Base-by-base conservation (phyloP, 108 stramenopile species). In the Cylindrotheca fusiformis region DNA sequence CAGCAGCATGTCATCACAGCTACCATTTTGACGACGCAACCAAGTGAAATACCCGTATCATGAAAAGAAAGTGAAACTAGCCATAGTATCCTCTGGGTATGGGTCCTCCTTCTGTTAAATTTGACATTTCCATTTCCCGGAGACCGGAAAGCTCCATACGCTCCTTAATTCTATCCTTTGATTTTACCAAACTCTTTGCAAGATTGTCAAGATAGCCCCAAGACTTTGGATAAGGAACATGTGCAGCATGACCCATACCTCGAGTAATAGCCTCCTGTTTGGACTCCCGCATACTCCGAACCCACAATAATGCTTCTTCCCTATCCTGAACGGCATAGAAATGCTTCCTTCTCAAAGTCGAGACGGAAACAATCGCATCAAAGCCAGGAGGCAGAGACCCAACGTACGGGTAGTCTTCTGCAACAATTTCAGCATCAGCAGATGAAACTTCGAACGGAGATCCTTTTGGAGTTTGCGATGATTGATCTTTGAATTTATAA, bases 241-340 rank as follows among this genome's bases (percentile, higher is more conserved):
- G 51, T 30, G 48, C 30, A 21, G 86, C 83, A 70, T 93, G 92
- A 8, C 92, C 92, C 92, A 93, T 86, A 19, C 61, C 63, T 33
- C 86, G 52, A 12, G 77, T 86, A 27, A 86, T 86, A 17, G 59
- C 54, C 62, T 83, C 88, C 58, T 88, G 88, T 51, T 74, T 56
- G 24, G 74, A 78, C 33, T 88, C 75, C 8, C 67, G 57, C 12
- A 93, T 27, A 45, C 72, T 76, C 27, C 84, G 76, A 1, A 88
- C 60, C 92, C 92, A 93, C 18, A 75, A 41, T 49, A 21, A 14
- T 8, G 87, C 84, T 48, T 90, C 87, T 48, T 90, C 88, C 27
- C 48, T 23, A 49, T 68, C 72, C 0, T 68, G 44, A 0, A 89
- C 84, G 5, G 85, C 87, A 65, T 82, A 90, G 51, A 81, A 88